These are phyloP conservation scores for Epichloe elymi DNA, from an alignment of 2,329 filamentous ascomycete species.

Conservation along the genomic window DNA sequence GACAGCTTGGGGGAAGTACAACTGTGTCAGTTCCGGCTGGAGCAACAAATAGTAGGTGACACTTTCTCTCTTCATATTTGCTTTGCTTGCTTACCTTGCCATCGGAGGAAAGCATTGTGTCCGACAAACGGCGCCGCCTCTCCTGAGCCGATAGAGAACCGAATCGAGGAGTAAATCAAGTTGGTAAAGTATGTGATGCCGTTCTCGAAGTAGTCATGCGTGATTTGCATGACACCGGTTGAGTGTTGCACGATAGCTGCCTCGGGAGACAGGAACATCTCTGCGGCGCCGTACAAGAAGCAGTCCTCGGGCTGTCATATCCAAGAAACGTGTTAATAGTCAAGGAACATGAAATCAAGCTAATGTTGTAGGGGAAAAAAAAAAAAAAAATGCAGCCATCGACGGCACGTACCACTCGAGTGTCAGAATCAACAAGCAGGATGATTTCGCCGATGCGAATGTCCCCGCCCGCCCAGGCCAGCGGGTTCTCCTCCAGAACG, in stretches of 20 bases:
- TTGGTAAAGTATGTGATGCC: constrained; percentile 67
- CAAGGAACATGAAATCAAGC: background rate
- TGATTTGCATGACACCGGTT: constrained; percentile 66
- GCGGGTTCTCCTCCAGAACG: constrained; percentile 32
- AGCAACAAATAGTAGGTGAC: background rate
- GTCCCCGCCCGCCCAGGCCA: constrained; percentile 46
- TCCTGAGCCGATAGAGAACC: constrained; percentile 56
- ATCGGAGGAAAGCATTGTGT: constrained; percentile 63
- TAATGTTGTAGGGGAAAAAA: background rate
- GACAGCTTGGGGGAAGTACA: constrained; percentile 12
- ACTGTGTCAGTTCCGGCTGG: background rate
- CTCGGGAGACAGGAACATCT: constrained; percentile 58
- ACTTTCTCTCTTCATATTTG: background rate
- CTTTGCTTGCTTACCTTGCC: constrained; percentile 26
- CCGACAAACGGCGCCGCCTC: constrained; percentile 66
- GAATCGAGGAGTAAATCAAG: constrained; percentile 61
- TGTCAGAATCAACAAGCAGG: constrained; percentile 55
- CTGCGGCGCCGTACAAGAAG: constrained; percentile 53
- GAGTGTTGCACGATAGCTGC: constrained; percentile 61
- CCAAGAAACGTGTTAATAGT: background rate
- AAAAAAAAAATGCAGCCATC: background rate
- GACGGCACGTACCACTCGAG: constrained; percentile 34
- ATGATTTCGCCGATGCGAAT: constrained; percentile 51
- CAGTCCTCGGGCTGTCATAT: constrained; percentile 41
- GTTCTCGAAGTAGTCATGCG: constrained; percentile 59